Percentiles rank a stretch among this genome's conserved stretches.
These are phyloP conservation scores for Syzygium aqueum DNA, from an alignment of 345 rosid species.

Conservation along the genomic window DNA sequence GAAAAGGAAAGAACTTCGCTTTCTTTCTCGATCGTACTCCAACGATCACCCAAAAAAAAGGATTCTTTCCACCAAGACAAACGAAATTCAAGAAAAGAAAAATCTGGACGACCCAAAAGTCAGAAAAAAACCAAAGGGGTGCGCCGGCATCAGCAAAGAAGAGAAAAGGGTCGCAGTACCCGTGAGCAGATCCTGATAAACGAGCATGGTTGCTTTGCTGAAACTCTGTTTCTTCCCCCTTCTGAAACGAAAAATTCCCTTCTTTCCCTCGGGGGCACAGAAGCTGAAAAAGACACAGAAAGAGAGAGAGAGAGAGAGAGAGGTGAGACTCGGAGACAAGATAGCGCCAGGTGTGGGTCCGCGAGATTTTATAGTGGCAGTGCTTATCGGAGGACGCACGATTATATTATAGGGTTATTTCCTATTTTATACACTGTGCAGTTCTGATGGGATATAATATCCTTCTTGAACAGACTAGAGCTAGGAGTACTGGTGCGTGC, in stretches of 20 bases:
- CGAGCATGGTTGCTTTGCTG: slow-evolving; percentile 45
- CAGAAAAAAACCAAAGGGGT: not conserved
- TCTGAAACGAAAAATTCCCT: not conserved
- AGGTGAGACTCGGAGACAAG: not conserved
- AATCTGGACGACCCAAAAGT: not conserved
- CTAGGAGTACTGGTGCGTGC: not conserved
- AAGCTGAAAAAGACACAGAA: not conserved
- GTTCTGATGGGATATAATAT: not conserved
- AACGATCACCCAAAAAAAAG: not conserved
- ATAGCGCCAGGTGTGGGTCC: not conserved
- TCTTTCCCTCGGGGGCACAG: not conserved
- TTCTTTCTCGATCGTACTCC: not conserved
- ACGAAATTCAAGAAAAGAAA: not conserved
- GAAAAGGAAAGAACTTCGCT: not conserved
- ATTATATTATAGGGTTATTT: not conserved
- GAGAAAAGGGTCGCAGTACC: slow-evolving; percentile 19
- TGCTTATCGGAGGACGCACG: not conserved
- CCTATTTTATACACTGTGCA: not conserved
- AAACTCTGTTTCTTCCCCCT: not conserved
- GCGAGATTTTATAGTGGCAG: not conserved
- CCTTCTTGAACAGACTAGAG: not conserved
- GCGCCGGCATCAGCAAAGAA: not conserved
- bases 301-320: not conserved
- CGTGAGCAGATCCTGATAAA: slow-evolving; percentile 71
- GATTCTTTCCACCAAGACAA: not conserved